These are phyloP conservation scores for Neoboletus magnificus DNA, from an alignment of 768 basidiomycete genomes.

Conservation along the genomic window DNA sequence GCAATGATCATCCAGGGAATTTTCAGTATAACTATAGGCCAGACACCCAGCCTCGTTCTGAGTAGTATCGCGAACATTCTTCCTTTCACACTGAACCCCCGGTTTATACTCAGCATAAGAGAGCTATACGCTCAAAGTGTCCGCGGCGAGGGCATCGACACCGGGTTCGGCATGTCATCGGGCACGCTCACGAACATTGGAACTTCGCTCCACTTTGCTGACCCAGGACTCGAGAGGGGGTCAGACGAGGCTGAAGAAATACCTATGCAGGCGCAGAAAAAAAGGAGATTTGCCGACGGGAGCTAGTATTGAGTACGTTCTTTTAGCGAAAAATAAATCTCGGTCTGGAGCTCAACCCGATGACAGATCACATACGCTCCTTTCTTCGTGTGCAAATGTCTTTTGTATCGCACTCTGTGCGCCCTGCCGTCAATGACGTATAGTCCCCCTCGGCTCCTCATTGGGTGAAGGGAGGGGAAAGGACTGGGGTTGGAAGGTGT, in stretches of 20 bases:
- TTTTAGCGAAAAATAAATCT: no score
- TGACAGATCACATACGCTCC: not conserved
- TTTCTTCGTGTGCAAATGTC: not conserved
- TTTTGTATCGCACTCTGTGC: not conserved
- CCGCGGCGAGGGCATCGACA: not conserved
- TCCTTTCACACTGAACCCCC: not conserved
- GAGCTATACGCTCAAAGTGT: not conserved
- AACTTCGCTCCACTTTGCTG: not conserved
- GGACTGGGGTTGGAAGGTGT: no score
- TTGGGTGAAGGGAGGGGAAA: not conserved
- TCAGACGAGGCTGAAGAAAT: not conserved
- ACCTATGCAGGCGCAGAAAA: not conserved
- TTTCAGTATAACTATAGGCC: not conserved
- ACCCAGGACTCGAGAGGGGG: not conserved
- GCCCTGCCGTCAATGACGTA: not conserved
- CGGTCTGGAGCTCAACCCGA: not conserved
- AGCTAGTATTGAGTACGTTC: not conserved
- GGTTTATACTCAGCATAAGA: constrained; percentile 7
- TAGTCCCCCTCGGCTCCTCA: not conserved
- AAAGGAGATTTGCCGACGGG: no score
- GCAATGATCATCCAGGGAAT: not conserved
- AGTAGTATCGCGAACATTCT: not conserved
- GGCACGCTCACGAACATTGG: not conserved
- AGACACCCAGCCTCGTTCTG: not conserved
- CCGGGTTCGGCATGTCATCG: constrained; percentile 5